Conservation (phyloP, 2,329 filamentous ascomycete genomes). For the Pseudogymnoascus sp. region DNA sequence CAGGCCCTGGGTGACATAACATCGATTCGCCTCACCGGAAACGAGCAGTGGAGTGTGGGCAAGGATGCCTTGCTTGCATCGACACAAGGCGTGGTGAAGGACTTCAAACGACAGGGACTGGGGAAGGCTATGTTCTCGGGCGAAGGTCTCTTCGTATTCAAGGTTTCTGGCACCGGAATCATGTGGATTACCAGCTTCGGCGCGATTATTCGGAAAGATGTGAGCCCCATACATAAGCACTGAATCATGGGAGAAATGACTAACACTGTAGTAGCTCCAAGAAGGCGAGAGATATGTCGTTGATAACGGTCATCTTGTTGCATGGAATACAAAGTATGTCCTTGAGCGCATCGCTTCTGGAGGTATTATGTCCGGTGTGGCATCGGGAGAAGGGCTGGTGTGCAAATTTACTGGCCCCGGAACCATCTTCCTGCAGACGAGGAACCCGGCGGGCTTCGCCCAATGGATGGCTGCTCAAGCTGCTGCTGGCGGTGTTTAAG, state of each 20-base stretch:
- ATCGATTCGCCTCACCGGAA: slow-evolving; percentile 63
- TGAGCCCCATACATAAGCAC: slow-evolving; percentile 38
- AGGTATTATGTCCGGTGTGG: slow-evolving; percentile 81
- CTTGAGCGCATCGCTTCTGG: slow-evolving; percentile 86
- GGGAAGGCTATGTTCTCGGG: slow-evolving; percentile 90
- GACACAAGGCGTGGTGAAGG: slow-evolving; percentile 80
- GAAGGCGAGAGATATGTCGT: slow-evolving; percentile 83
- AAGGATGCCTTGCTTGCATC: slow-evolving; percentile 78
- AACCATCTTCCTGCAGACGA: slow-evolving; percentile 85
- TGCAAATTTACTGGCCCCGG: slow-evolving; percentile 93
- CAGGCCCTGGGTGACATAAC: slow-evolving; percentile 76
- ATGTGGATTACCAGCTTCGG: slow-evolving; percentile 91
- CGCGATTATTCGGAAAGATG: slow-evolving; percentile 89
- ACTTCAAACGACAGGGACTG: slow-evolving; percentile 78
- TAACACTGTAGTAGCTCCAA: slow-evolving; percentile 33
- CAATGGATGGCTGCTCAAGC: slow-evolving; percentile 26
- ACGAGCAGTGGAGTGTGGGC: slow-evolving; percentile 74
- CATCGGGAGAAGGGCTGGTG: slow-evolving; percentile 77
- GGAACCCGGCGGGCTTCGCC: slow-evolving; percentile 59
- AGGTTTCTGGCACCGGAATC: slow-evolving; percentile 70
- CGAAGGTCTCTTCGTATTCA: slow-evolving; percentile 86
- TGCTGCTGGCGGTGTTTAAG: background rate
- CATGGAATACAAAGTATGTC: slow-evolving; percentile 93
- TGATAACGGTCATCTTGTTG: slow-evolving; percentile 87
- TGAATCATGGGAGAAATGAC: background rate